Conservation (phyloP, 805 yeast genomes). For the Cyberlindnera samutprakarnensis region DNA sequence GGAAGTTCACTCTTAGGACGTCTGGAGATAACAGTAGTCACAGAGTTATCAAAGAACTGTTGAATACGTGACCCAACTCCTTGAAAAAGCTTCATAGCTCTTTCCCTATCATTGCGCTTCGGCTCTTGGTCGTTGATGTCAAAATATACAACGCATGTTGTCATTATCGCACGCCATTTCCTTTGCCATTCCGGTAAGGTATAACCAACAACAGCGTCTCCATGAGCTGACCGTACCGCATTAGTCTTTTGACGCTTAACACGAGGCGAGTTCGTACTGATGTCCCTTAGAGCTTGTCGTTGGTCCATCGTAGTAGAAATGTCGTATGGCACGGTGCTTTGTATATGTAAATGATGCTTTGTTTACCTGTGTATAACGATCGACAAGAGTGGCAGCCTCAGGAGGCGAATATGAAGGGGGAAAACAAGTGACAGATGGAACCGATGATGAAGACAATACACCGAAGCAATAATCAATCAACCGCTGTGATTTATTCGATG, state of each 20-base stretch:
- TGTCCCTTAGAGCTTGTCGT: conserved; percentile 18
- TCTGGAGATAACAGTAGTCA: conserved; percentile 72
- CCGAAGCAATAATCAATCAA: no score
- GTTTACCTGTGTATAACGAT: no score
- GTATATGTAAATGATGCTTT: no score
- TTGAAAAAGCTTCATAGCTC: conserved; percentile 24
- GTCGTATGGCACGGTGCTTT: no score
- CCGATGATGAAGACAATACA: no score
- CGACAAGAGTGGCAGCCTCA: no score
- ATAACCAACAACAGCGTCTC: no score
- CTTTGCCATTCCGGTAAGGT: conserved; percentile 47
- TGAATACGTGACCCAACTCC: conserved; percentile 48
- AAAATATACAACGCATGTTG: conserved; percentile 48
- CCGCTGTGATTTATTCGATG: no score
- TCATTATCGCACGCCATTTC: conserved; percentile 53
- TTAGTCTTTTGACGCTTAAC: conserved; percentile 19
- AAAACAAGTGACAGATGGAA: no score
- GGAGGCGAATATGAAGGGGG: no score
- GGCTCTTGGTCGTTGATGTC: conserved; percentile 33
- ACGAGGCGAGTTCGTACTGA: conserved; percentile 22
- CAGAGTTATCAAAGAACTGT: conserved; percentile 47
- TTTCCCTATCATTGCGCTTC: conserved; percentile 25
- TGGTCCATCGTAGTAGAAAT: conserved; percentile 15
- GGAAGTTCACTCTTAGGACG: conserved; percentile 38
- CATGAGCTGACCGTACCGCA: no score